Base-by-base conservation (phyloP, 2,329 filamentous ascomycete species). In the Madurella mycetomatis region DNA sequence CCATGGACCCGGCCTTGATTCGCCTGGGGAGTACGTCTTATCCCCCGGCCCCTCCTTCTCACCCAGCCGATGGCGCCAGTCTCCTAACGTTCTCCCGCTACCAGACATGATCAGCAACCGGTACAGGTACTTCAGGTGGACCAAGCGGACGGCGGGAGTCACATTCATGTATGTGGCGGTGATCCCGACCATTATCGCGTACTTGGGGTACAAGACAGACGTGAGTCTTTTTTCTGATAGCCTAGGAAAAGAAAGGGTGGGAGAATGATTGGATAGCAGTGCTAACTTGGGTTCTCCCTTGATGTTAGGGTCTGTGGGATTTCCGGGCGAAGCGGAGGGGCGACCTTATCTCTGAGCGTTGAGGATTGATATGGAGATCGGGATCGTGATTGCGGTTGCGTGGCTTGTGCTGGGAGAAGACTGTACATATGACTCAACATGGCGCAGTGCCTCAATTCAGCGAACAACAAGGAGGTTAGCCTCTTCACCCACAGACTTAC, bases 81-180 rank as follows among this genome's bases (percentile, higher is more conserved):
- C 34, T 12, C 19, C 47, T 49, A 37, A 30, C 32, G 40, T 9
- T 37, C 25, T 31, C 41, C n/a, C 16, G 31, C 18, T 49, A 4
- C 9, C 66, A 96, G 92, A 87, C 71, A 88, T 96, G 84, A 83
- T 81, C 67, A 78, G 82, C 67, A 90, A 89, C 77, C 87, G 94
- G 62, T 87, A 92, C 82, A 90, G 90, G 76, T 96, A 90, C 82
- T 99, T 97, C 82, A 83, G 90, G 72, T 97, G 90, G 90, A 97
- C 88, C 37, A 82, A 84, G 49, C 81, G 88, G 67, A 95, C 90
- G 44, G 90, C 90, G 31, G 84, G 83, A 75, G 73, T 96, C 66
- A 85, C 86, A 4, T 83, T 96, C 69, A 77, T 86, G 60, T 96
- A 92, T 72, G 81, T 87, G 55, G 75, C 85, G 34, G 75, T 86